Evolutionary conservation across 371 early-diverging fungal genomes (phyloP).

Genomic region (Homolaphlyctis polyrhiza): DNA sequence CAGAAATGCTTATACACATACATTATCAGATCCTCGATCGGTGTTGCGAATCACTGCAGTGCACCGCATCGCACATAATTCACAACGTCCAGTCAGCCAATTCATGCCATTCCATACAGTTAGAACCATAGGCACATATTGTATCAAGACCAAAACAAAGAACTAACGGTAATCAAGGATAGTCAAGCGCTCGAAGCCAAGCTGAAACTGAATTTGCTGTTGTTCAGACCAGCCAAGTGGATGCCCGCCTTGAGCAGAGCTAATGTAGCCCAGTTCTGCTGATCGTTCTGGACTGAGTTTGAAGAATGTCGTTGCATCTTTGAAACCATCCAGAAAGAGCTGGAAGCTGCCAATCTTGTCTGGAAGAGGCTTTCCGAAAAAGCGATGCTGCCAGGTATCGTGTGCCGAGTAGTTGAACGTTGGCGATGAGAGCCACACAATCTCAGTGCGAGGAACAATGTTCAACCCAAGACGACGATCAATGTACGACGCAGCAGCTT

Average conservation of each 20-base stretch:
- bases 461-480: conserved; percentile 71
- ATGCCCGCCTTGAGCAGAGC: neutral
- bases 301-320: conserved; percentile 79
- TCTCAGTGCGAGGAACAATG: conserved; percentile 81
- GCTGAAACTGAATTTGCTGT: conserved; percentile 65
- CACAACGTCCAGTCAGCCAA: too few species aligned
- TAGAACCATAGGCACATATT: too few species aligned
- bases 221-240: conserved; percentile 56
- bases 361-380: conserved; percentile 48
- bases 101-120: too few species aligned
- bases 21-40: conserved; percentile 83
- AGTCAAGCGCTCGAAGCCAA: conserved; percentile 78
- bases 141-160: too few species aligned
- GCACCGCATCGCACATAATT: too few species aligned
- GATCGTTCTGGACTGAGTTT: too few species aligned
- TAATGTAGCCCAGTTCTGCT: conserved; percentile 32
- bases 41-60: conserved; percentile 91
- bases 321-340: conserved; percentile 73
- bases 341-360: conserved; percentile 84
- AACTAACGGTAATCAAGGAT: conserved; percentile 83
- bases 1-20: too few species aligned
- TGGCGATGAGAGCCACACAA: conserved; percentile 66
- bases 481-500: conserved; percentile 76
- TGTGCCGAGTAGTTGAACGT: conserved; percentile 66
- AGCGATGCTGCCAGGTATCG: conserved; percentile 29